Percentiles rank a stretch among this genome's conserved stretches.
Conservation (phyloP, 495 filamentous ascomycete species). For the Bacidia gigantensis region DNA sequence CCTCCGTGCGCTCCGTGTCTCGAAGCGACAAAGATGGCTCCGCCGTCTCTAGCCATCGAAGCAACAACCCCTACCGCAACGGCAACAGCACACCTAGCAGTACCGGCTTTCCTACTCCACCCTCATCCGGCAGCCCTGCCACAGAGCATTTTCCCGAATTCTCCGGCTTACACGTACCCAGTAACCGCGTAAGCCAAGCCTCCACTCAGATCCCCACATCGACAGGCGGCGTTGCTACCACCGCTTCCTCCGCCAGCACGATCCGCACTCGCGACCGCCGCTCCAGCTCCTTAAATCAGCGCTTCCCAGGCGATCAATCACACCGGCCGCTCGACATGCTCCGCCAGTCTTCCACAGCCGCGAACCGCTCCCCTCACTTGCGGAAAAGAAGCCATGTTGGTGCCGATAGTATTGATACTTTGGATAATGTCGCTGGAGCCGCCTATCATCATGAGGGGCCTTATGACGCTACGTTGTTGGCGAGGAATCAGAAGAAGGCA, state of each 20-base stretch:
- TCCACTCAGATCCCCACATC: constrained; percentile 19
- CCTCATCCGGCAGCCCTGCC: constrained; percentile 15
- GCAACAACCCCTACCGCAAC: constrained; percentile 25
- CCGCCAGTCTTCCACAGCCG: constrained; percentile 41
- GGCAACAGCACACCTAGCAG: constrained; percentile 24
- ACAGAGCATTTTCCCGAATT: constrained; percentile 21
- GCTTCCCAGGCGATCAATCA: constrained; percentile 47
- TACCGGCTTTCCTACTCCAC: constrained; percentile 19
- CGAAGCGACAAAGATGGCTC: constrained; percentile 3
- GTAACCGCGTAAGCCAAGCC: constrained; percentile 9
- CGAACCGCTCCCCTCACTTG: constrained; percentile 47
- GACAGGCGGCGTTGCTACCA: constrained; percentile 12
- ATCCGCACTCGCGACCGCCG: constrained; percentile 13
- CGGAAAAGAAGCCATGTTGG: constrained; percentile 49
- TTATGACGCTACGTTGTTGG: constrained; percentile 68
- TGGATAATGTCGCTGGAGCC: constrained; percentile 48
- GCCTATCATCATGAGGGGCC: constrained; percentile 86
- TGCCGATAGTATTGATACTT: constrained; percentile 65
- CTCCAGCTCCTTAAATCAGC: constrained; percentile 39
- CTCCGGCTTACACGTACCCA: constrained; percentile 1
- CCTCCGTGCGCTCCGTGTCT: constrained; percentile 5
- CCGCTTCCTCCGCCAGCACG: constrained; percentile 6
- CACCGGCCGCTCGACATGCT: constrained; percentile 49
- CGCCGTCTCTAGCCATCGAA: constrained; percentile 4
- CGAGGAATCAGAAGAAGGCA: constrained; percentile 50